Conservation (phyloP, 1,284 basidiomycete genomes). For the Sutorius eximius region DNA sequence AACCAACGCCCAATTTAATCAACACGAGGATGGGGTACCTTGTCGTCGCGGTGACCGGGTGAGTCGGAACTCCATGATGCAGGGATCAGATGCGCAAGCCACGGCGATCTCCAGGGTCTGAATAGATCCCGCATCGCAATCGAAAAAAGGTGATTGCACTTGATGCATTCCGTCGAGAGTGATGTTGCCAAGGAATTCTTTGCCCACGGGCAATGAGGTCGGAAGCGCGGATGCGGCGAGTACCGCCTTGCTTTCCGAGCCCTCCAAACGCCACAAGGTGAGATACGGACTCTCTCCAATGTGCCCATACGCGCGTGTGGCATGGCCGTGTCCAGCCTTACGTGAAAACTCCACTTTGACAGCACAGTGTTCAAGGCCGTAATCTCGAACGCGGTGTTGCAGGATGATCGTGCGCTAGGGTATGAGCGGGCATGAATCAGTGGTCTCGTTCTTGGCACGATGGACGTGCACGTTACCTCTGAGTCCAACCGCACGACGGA, state of each 20-base stretch:
- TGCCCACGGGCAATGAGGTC: slow-evolving; percentile 5
- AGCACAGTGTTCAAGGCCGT: slow-evolving; percentile 21
- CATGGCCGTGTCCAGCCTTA: not conserved
- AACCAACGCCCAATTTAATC: not conserved
- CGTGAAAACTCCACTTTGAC: slow-evolving; percentile 14
- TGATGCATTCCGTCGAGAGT: slow-evolving; percentile 9
- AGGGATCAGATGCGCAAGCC: slow-evolving; percentile 24
- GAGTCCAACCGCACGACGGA: slow-evolving; percentile 26
- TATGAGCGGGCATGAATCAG: not conserved
- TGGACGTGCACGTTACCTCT: slow-evolving; percentile 6
- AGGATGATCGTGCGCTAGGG: slow-evolving; percentile 21
- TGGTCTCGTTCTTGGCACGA: not conserved
- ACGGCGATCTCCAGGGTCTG: slow-evolving; percentile 25
- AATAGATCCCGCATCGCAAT: slow-evolving; percentile 16
- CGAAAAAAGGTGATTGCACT: slow-evolving; percentile 13
- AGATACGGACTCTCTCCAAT: slow-evolving; percentile 21
- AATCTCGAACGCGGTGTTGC: slow-evolving; percentile 26
- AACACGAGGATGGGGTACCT: slow-evolving; percentile 13
- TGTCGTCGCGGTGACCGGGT: slow-evolving; percentile 15
- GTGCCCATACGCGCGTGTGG: slow-evolving; percentile 15
- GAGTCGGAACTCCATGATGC: slow-evolving; percentile 24
- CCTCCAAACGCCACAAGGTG: slow-evolving; percentile 21
- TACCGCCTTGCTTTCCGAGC: slow-evolving; percentile 1
- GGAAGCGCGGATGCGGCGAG: slow-evolving; percentile 16
- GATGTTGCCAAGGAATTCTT: slow-evolving; percentile 21